These are phyloP conservation scores for Closterium sp. DNA, from an alignment of 139 green algal species.

Conservation along the genomic window DNA sequence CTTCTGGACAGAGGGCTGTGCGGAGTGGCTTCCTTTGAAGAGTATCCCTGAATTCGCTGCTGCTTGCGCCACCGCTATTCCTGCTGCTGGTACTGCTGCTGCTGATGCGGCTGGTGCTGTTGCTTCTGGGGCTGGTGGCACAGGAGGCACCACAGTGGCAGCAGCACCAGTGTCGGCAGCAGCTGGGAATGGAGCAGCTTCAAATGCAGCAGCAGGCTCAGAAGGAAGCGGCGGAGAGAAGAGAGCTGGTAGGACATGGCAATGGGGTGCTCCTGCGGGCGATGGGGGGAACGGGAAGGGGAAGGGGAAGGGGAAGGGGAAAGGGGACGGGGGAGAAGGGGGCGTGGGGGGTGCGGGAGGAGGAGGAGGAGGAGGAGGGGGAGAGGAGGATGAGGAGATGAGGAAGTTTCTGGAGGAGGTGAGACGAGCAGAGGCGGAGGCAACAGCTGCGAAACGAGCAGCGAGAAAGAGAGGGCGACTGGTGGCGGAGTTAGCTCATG, in stretches of 20 bases:
- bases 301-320: background rate
- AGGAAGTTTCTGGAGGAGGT: background rate
- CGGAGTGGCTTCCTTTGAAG: background rate
- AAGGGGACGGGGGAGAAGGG: background rate
- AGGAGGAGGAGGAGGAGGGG: background rate
- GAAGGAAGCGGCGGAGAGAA: background rate
- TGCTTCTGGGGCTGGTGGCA: no score
- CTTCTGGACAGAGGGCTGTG: background rate
- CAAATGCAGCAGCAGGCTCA: background rate
- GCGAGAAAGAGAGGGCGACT: conserved; percentile 26
- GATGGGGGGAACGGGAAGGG: background rate
- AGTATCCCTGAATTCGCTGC: background rate
- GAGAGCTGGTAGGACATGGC: conserved; percentile 2
- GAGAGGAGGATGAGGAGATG: background rate
- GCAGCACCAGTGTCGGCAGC: background rate
- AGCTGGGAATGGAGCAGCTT: background rate
- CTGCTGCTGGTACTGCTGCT: no score
- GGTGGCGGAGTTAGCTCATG: background rate
- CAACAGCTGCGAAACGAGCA: background rate
- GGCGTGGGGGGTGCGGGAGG: background rate
- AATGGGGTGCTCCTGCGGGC: background rate
- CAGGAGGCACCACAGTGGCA: no score
- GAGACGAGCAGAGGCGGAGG: conserved; percentile 28
- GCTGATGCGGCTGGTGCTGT: background rate
- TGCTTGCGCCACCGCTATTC: background rate